Evolutionary conservation across 192 early-diverging fungal species (phyloP).

Genomic region (Lobulomyces angularis): DNA sequence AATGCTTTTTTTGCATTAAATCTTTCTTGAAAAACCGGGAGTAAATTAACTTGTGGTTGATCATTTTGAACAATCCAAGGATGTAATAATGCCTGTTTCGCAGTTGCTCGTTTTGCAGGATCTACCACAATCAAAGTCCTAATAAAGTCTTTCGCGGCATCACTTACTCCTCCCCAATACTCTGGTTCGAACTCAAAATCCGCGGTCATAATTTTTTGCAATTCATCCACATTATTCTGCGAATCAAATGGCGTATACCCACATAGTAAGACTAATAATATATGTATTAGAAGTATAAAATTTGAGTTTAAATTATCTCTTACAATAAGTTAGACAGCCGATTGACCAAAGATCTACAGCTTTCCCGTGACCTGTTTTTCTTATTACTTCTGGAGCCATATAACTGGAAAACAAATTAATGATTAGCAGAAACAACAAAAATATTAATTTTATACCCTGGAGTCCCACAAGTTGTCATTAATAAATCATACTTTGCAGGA

Average conservation of each 20-base stretch:
- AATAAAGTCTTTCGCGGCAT: conserved; percentile 70
- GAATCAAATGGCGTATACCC: conserved; percentile 49
- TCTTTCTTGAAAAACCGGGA: conserved; percentile 68
- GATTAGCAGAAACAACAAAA: background rate
- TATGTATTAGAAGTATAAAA: background rate
- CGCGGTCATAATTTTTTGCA: conserved; percentile 28
- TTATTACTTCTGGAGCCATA: conserved; percentile 66
- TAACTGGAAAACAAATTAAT: conserved; percentile 6
- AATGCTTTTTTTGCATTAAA: conserved; percentile 53
- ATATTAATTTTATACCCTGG: conserved; percentile 45
- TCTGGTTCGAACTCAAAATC: conserved; percentile 34
- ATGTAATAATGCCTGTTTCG: conserved; percentile 68
- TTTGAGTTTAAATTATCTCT: conserved; percentile 6
- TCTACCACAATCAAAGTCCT: conserved; percentile 48
- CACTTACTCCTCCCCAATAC: conserved; percentile 62
- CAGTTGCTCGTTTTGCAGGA: conserved; percentile 62
- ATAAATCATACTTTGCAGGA: conserved; percentile 37
- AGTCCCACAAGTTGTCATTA: conserved; percentile 76
- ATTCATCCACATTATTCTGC: conserved; percentile 23
- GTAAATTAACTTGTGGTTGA: conserved; percentile 58
- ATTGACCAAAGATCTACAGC: conserved; percentile 91
- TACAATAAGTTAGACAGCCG: conserved; percentile 79
- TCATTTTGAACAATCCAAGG: conserved; percentile 62
- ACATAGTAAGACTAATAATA: conserved; percentile 29
- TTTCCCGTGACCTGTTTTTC: conserved; percentile 71